Evolutionary conservation across 2,329 filamentous ascomycete species (phyloP).

Genomic region (Cordyceps cateniannulata): DNA sequence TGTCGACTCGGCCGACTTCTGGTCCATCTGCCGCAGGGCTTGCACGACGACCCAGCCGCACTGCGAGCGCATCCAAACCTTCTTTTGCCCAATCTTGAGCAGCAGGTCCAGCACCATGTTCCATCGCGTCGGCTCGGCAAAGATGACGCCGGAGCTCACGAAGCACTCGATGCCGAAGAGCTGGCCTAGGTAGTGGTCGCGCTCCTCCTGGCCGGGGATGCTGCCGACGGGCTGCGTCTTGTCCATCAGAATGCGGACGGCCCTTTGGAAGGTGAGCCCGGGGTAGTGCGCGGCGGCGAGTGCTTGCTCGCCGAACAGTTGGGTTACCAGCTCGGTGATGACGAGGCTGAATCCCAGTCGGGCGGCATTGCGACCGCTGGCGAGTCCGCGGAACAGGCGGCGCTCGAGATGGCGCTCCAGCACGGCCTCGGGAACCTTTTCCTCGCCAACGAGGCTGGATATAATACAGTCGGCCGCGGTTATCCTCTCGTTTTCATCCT

Average conservation of each 20-base stretch:
- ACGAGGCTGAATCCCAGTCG: constrained; percentile 86
- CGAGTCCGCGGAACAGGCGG: constrained; percentile 77
- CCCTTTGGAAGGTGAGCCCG: constrained; percentile 49
- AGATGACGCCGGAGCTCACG: constrained; percentile 69
- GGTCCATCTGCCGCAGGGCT: constrained; percentile 56
- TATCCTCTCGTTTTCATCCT: constrained; percentile 49
- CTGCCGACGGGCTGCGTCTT: constrained; percentile 50
- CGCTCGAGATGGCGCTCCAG: constrained; percentile 55
- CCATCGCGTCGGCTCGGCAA: constrained; percentile 55
- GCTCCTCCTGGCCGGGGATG: constrained; percentile 64
- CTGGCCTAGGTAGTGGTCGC: constrained; percentile 78
- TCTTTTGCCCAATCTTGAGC: constrained; percentile 68
- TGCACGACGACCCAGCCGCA: constrained; percentile 78
- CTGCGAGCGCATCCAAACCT: constrained; percentile 83
- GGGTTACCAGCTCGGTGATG: constrained; percentile 69
- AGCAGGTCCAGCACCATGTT: constrained; percentile 64
- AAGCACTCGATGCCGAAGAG: constrained; percentile 85
- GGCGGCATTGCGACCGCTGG: constrained; percentile 83
- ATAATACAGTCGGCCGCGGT: constrained; percentile 53
- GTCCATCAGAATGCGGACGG: constrained; percentile 46
- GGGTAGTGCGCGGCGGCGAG: constrained; percentile 42
- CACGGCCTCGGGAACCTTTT: constrained; percentile 44
- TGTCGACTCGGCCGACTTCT: constrained; percentile 53
- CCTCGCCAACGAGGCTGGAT: constrained; percentile 44
- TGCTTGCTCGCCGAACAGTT: constrained; percentile 54